Percentiles rank a stretch among this genome's conserved stretches.
Conservation (phyloP, 257 asterid species). For the Plantago elongata region DNA sequence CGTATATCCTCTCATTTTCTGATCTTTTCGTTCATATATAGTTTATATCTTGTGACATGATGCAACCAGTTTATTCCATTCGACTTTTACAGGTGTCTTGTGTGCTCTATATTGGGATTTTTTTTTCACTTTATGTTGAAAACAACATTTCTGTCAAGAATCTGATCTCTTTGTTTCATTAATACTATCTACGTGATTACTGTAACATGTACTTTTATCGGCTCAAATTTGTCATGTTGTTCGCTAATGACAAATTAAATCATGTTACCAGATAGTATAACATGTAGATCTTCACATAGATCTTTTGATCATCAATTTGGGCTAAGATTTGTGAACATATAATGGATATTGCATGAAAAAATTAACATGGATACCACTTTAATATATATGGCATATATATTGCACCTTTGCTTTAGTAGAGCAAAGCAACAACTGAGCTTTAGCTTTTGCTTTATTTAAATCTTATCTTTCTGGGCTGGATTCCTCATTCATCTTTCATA, state of each 20-base stretch:
- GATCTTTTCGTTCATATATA: neutral
- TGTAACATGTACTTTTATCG: too few relatives aligned
- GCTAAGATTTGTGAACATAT: neutral
- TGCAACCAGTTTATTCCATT: neutral
- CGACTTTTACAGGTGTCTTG: neutral
- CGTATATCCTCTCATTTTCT: neutral
- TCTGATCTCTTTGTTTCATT: neutral
- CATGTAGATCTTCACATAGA: neutral
- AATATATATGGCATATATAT: constrained; percentile 32
- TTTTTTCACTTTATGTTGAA: neutral
- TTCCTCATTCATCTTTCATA: constrained; percentile 28
- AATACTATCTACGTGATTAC: neutral
- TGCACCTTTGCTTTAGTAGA: constrained; percentile 33
- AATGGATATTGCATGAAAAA: constrained; percentile 15
- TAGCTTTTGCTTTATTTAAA: constrained; percentile 41
- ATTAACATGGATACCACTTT: constrained; percentile 24
- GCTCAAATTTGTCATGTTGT: neutral
- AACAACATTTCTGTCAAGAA: neutral
- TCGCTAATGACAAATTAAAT: neutral
- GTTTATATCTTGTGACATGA: neutral
- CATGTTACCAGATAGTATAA: too few relatives aligned
- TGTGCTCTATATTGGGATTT: neutral
- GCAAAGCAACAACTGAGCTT: constrained; percentile 35
- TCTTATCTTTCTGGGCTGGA: constrained; percentile 36
- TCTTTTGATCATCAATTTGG: too few relatives aligned